Conservation (phyloP, 2,329 filamentous ascomycete species). For the Diaporthe helianthi region DNA sequence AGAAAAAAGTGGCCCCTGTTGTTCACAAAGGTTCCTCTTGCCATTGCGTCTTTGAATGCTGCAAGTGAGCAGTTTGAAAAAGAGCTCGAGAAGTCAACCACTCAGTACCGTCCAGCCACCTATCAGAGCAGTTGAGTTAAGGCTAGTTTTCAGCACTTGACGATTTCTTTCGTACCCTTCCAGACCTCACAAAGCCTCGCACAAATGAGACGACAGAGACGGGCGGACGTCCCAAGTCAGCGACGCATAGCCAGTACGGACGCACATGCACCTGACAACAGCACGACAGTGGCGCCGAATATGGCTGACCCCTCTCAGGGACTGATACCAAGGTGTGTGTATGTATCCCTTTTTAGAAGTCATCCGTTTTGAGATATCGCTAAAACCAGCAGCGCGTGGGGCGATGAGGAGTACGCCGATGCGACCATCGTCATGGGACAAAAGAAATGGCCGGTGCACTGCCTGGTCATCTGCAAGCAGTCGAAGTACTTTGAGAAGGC, state of each 20-base stretch:
- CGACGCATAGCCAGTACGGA: neutral
- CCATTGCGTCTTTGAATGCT: neutral
- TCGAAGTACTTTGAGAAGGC: constrained; percentile 8
- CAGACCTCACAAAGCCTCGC: too few relatives aligned
- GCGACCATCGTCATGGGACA: constrained; percentile 15
- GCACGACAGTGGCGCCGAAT: neutral
- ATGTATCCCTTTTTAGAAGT: accelerated
- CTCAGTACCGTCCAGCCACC: too few relatives aligned
- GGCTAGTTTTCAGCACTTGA: too few relatives aligned
- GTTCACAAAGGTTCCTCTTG: neutral
- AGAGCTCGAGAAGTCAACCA: neutral
- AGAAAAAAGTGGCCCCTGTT: too few relatives aligned
- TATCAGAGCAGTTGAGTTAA: neutral
- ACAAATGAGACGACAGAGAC: neutral
- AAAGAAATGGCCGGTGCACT: constrained; percentile 16
- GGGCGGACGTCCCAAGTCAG: too few relatives aligned
- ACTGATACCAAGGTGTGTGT: neutral
- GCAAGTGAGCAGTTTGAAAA: too few relatives aligned
- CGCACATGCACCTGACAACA: neutral
- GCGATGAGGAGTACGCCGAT: neutral
- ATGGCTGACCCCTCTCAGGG: neutral
- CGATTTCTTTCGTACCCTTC: too few relatives aligned
- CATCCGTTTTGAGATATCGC: neutral
- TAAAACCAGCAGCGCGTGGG: constrained; percentile 3
- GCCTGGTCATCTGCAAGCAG: constrained; percentile 8